Evolutionary conservation across 2,329 filamentous ascomycete genomes (phyloP).

Genomic region (Ceratocystis diversiconidia): DNA sequence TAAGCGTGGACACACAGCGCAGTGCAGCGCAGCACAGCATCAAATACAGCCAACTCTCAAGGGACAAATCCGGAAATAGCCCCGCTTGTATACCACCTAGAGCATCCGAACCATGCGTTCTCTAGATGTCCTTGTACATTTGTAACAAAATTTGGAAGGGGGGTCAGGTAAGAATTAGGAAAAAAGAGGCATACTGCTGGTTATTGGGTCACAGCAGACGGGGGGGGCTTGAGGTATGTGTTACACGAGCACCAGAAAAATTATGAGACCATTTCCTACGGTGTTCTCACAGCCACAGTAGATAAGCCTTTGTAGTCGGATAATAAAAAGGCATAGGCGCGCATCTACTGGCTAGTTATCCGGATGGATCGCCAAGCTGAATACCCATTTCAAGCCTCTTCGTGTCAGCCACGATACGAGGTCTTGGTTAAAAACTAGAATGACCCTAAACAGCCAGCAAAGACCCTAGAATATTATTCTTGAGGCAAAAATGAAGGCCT

Average conservation of each 20-base stretch:
- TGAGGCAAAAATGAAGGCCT: conserved; percentile 1
- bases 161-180: not conserved
- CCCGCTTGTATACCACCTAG: not conserved
- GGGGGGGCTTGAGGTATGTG: not conserved
- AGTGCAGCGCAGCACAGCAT: not conserved
- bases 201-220: conserved; percentile 1
- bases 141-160: not conserved
- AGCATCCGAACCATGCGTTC: not conserved
- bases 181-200: conserved; percentile 5
- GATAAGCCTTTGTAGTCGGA: not conserved
- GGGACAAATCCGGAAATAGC: not conserved
- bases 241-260: not conserved
- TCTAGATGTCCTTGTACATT: not conserved
- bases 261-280: not conserved
- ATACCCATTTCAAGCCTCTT: not conserved
- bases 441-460: not conserved
- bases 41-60: not conserved
- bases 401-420: not conserved
- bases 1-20: not conserved
- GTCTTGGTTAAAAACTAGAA: not conserved
- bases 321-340: not conserved
- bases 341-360: not conserved
- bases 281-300: not conserved
- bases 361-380: not conserved
- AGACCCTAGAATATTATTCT: too few species aligned